Evolutionary conservation across 1,284 basidiomycete species (phyloP).

Genomic region (Ustilago esculenta): DNA sequence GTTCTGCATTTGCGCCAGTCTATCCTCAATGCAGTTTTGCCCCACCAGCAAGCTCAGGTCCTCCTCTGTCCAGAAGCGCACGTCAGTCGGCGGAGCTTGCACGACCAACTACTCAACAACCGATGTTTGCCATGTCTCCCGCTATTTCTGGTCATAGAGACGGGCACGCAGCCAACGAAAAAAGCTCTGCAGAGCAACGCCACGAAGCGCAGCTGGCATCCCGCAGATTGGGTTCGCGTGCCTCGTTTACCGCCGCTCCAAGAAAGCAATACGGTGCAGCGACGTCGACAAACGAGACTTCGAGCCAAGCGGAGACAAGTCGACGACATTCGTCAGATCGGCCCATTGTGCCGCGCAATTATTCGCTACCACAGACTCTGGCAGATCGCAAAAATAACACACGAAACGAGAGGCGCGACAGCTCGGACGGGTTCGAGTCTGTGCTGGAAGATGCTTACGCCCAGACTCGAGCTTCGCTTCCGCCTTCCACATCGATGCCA

Average conservation of each 20-base stretch:
- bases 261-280: background rate
- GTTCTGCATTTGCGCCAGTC: slow-evolving; percentile 24
- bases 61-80: slow-evolving; percentile 18
- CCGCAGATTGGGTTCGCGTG: slow-evolving; percentile 4
- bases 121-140: slow-evolving; percentile 1
- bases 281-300: background rate
- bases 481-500: slow-evolving; percentile 25
- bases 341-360: slow-evolving; percentile 18
- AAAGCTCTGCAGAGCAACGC: no score
- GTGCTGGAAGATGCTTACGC: slow-evolving; percentile 28
- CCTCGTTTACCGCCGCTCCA: slow-evolving; percentile 5
- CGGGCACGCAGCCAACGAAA: background rate
- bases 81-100: slow-evolving; percentile 21
- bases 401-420: slow-evolving; percentile 7
- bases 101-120: background rate
- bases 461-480: slow-evolving; percentile 24
- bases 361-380: slow-evolving; percentile 20
- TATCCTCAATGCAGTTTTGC: slow-evolving; percentile 10
- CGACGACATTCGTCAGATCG: slow-evolving; percentile 18
- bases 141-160: background rate
- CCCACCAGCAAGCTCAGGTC: background rate
- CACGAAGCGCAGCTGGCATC: background rate
- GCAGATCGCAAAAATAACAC: slow-evolving; percentile 1
- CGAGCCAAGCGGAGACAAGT: background rate
- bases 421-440: slow-evolving; percentile 23